Evolutionary conservation across 2,329 filamentous ascomycete genomes (phyloP).

Genomic region (Esteya vermicola): DNA sequence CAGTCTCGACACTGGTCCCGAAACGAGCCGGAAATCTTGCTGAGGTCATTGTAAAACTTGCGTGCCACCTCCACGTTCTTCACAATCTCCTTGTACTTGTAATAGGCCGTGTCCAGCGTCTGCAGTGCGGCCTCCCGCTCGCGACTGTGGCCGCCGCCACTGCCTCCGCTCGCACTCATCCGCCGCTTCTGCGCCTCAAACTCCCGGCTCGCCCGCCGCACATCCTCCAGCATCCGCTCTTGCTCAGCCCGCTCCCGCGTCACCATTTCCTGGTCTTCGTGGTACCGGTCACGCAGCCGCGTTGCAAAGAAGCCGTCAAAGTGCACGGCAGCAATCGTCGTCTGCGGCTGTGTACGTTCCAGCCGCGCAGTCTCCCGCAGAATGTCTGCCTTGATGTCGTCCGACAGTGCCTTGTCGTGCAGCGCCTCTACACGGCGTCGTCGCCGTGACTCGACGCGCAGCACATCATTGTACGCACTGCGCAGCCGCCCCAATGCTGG

Average conservation of each 20-base stretch:
- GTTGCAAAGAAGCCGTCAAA: conserved; percentile 87
- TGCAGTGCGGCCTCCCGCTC: conserved; percentile 82
- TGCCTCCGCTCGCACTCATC: conserved; percentile 43
- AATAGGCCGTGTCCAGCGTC: conserved; percentile 76
- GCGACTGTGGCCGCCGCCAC: conserved; percentile 39
- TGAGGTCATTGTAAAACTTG: conserved; percentile 95
- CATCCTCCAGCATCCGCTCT: conserved; percentile 50
- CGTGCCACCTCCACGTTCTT: conserved; percentile 80
- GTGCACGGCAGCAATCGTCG: conserved; percentile 71
- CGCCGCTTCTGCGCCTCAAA: conserved; percentile 60
- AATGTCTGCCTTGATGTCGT: conserved; percentile 81
- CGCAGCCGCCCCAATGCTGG: conserved; percentile 64
- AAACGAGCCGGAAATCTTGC: conserved; percentile 70
- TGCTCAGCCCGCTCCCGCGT: conserved; percentile 64
- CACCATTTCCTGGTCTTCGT: conserved; percentile 59
- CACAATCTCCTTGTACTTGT: conserved; percentile 93
- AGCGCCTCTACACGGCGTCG: conserved; percentile 67
- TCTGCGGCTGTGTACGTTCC: conserved; percentile 75
- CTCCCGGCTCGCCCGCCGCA: conserved; percentile 62
- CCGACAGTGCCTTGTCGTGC: conserved; percentile 63
- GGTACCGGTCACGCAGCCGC: conserved; percentile 62
- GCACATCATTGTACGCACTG: conserved; percentile 71
- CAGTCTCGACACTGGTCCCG: conserved; percentile 65
- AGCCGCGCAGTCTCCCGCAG: conserved; percentile 70
- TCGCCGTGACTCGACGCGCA: conserved; percentile 66